Conservation (phyloP, 2,329 filamentous ascomycete genomes). For the Sporothrix euskadiensis region DNA sequence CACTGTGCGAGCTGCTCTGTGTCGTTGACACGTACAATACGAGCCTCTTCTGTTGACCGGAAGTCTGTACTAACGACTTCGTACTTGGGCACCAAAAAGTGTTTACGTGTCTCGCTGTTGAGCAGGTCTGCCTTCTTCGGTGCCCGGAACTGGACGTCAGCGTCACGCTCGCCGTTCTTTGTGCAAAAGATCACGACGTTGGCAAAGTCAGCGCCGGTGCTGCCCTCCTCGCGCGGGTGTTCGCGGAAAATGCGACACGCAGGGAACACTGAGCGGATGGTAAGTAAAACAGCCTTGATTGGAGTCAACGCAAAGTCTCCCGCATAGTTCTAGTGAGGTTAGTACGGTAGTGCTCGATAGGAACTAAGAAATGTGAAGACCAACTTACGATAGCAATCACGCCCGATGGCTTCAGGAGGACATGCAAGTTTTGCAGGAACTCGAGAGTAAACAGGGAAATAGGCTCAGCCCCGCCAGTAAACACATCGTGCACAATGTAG, state of each 20-base stretch:
- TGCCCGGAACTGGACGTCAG: slow-evolving; percentile 58
- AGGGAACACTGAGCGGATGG: slow-evolving; percentile 81
- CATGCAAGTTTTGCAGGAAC: slow-evolving; percentile 71
- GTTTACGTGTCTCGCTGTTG: slow-evolving; percentile 66
- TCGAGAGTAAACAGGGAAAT: slow-evolving; percentile 82
- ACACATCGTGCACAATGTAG: slow-evolving; percentile 97
- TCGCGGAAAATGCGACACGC: slow-evolving; percentile 90
- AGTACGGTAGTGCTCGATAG: background rate
- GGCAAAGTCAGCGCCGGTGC: slow-evolving; percentile 70
- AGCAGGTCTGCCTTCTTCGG: slow-evolving; percentile 68
- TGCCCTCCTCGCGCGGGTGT: slow-evolving; percentile 54
- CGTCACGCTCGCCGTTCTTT: slow-evolving; percentile 54
- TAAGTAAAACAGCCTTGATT: slow-evolving; percentile 76
- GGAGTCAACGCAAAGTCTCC: slow-evolving; percentile 79
- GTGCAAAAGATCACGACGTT: slow-evolving; percentile 97
- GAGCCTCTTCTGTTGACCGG: slow-evolving; percentile 47
- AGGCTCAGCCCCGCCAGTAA: slow-evolving; percentile 93
- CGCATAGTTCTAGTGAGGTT: slow-evolving; percentile 74
- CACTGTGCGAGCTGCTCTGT: slow-evolving; percentile 67
- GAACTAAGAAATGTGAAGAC: background rate
- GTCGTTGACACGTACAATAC: slow-evolving; percentile 62
- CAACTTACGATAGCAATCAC: slow-evolving; percentile 79
- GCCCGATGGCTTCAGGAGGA: slow-evolving; percentile 73
- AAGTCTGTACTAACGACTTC: slow-evolving; percentile 63
- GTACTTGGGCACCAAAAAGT: slow-evolving; percentile 70